Percentiles rank a stretch among this genome's conserved stretches.
These are phyloP conservation scores for Carex sylvatica DNA, from an alignment of 202 grass and related monocot genomes.

Conservation along the genomic window DNA sequence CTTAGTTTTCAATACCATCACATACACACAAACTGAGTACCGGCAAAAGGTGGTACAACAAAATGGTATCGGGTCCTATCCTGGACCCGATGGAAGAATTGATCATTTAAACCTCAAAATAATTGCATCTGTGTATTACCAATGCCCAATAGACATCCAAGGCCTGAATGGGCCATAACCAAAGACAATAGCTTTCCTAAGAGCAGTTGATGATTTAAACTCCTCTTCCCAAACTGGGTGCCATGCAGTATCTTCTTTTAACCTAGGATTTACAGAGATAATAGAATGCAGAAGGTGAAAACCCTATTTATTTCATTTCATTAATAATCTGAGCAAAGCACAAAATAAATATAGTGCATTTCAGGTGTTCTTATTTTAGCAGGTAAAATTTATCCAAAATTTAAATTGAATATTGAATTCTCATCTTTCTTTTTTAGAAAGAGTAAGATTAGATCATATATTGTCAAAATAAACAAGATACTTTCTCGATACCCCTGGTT, in stretches of 20 bases:
- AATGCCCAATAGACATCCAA: conserved; percentile 98
- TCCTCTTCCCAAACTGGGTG: conserved; percentile 85
- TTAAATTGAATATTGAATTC: too few relatives aligned
- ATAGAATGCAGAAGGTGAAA: background rate
- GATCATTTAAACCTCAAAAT: background rate
- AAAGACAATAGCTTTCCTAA: conserved; percentile 86
- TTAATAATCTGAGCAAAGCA: background rate
- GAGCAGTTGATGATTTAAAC: conserved; percentile 40
- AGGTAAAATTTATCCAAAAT: background rate
- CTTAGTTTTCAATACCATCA: background rate
- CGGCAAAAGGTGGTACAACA: background rate
- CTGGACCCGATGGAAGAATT: background rate
- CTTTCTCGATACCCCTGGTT: too few relatives aligned
- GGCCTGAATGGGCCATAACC: conserved; percentile 91
- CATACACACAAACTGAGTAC: background rate
- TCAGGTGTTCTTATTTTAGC: background rate
- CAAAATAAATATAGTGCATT: background rate
- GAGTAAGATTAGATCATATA: too few relatives aligned
- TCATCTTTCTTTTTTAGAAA: too few relatives aligned
- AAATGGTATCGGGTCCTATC: background rate
- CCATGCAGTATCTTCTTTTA: conserved; percentile 96
- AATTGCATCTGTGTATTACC: conserved; percentile 41
- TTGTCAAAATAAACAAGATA: too few relatives aligned
- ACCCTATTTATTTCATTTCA: background rate
- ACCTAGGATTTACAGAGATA: conserved; percentile 46